Evolutionary conservation across 441 rosid species (phyloP), one percentile per base, ranked within the genome.

Genomic region (Erodium moschatum): DNA sequence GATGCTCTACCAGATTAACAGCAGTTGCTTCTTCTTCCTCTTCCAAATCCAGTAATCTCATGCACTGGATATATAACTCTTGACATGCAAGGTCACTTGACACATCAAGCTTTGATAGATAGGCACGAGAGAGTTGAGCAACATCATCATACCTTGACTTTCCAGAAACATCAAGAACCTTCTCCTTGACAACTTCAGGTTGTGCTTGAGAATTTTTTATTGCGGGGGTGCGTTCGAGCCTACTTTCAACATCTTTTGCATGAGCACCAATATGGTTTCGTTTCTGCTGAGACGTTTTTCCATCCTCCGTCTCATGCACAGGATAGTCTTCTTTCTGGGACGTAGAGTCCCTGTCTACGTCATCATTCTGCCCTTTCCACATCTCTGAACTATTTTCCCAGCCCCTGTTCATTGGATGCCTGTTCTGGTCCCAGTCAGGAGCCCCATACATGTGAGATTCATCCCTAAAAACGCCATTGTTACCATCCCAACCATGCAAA

Each of bases 401-500:
- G 67, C 87, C 94, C 69, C 82, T 83, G 72, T 77, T 85, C 81
- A 84, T 75, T 0, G 74, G 79, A 70, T 84, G 88, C 87, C 93
- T 84, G 69, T 74, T 81, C 74, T 86, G 99, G 69, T 90, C 96
- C 99, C 99, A 91, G 29, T 90, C 97, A 66, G 87, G 63, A 16
- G 84, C 93, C 31, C 81, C 85, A 84, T 77, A 90, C 70, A 90
- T 74, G 73, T 82, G 90, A 20, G 87, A 62, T n/a, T 94, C 97
- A 76, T 88, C 97, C 88, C 97, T 90, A 78, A 81, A 85, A 65
- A 80, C 86, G 66, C 86, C 85, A 77, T 83, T 85, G 77, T 80
- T 87, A 77, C 91, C 91, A 77, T 94, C 97, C 92, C 97, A 89
- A 44, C 96, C 90, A 87, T 85, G 99, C 84, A 94, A 70, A 73